Conservation (phyloP, 768 basidiomycete species). For the Cystobasidium onofrii region DNA sequence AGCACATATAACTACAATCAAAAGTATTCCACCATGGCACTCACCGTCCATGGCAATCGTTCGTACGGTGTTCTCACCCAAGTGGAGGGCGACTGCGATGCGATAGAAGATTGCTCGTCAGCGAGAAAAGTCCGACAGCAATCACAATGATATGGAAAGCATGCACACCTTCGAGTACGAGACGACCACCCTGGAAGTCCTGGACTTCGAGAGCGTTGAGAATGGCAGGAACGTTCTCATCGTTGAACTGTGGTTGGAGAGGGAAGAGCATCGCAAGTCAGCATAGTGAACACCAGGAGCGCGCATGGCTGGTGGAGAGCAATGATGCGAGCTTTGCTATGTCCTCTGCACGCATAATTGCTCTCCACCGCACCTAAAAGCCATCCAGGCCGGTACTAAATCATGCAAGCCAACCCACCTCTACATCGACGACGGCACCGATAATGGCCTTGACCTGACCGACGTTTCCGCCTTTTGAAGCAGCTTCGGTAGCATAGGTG, state of each 20-base stretch:
- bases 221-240: conserved; percentile 89
- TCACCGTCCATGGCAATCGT: conserved; percentile 91
- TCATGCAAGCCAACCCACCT: conserved; percentile 4
- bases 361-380: no score
- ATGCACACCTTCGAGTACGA: conserved; percentile 67
- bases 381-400: no score
- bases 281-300: neutral
- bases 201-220: conserved; percentile 98
- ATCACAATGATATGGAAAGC: neutral
- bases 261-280: neutral
- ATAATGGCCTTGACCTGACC: conserved; percentile 63
- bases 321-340: no score
- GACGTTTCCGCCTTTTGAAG: conserved; percentile 23
- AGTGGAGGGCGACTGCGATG: conserved; percentile 72
- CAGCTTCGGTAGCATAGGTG: conserved; percentile 39
- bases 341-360: no score
- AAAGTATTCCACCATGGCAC: no score
- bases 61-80: conserved; percentile 98
- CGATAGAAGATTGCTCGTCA: neutral
- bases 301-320: neutral
- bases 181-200: conserved; percentile 84
- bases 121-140: neutral
- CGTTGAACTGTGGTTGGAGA: conserved; percentile 63
- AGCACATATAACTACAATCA: no score
- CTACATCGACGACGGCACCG: conserved; percentile 98